Conservation (phyloP, 2,329 filamentous ascomycete species). For the Beauveria sp. region DNA sequence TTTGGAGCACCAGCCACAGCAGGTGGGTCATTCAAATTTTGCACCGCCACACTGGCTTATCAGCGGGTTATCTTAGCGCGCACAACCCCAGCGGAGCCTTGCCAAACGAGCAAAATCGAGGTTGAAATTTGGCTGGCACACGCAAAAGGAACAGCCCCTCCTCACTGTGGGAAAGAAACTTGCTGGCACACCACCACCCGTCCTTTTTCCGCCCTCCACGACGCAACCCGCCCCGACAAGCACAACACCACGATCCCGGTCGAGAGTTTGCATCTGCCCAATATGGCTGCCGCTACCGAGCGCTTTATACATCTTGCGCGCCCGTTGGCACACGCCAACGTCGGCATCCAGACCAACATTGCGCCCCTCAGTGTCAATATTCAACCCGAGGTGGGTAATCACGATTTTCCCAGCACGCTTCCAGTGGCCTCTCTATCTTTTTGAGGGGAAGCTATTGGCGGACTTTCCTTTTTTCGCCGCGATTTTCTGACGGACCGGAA, state of each 20-base stretch:
- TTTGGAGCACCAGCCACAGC: slow-evolving; percentile 24
- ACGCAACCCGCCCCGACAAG: slow-evolving; percentile 15
- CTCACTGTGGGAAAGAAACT: slow-evolving; percentile 12
- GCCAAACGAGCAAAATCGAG: slow-evolving; percentile 34
- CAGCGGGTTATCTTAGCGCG: slow-evolving; percentile 44
- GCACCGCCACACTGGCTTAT: slow-evolving; percentile 29
- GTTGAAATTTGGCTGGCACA: slow-evolving; percentile 25
- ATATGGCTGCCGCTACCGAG: slow-evolving; percentile 72
- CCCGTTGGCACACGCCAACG: slow-evolving; percentile 74
- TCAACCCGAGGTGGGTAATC: slow-evolving; percentile 74
- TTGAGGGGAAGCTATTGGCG: background rate
- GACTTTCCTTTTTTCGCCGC: background rate
- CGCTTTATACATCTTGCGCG: slow-evolving; percentile 92
- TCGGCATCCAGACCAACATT: slow-evolving; percentile 76
- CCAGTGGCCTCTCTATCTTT: background rate
- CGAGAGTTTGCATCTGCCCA: slow-evolving; percentile 35
- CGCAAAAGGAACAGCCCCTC: slow-evolving; percentile 15
- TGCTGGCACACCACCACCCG: slow-evolving; percentile 14
- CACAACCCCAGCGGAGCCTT: slow-evolving; percentile 41
- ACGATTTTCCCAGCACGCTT: background rate
- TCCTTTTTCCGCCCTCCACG: slow-evolving; percentile 13
- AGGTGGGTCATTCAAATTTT: slow-evolving; percentile 16
- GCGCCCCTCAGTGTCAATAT: slow-evolving; percentile 90
- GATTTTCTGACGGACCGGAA: background rate
- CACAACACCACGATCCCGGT: slow-evolving; percentile 1